Evolutionary conservation across 73 alveolate species (phyloP).

Genomic region (Paramecium tetraurelia): DNA sequence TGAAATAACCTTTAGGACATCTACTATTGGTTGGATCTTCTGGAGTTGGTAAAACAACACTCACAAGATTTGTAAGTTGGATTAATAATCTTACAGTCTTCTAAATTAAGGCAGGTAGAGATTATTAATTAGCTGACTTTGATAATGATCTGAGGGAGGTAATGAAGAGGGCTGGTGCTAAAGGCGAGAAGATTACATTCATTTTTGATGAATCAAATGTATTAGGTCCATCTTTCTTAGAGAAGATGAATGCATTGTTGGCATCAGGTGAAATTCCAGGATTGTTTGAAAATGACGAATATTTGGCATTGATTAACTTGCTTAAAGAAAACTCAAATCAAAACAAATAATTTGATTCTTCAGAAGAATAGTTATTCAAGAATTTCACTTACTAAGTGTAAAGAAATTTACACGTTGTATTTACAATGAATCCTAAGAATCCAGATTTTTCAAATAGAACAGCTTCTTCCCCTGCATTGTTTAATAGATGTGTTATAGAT

Average conservation of each 20-base stretch:
- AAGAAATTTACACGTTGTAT: conserved; percentile 98
- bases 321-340: conserved; percentile 82
- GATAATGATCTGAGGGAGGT: conserved; percentile 98
- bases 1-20: conserved; percentile 99
- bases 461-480: conserved; percentile 98
- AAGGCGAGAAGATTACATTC: conserved; percentile 94
- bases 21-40: conserved; percentile 95
- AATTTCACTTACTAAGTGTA: conserved; percentile 94
- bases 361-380: conserved; percentile 95
- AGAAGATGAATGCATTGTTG: conserved; percentile 99
- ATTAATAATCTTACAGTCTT: conserved; percentile 94
- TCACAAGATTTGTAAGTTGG: conserved; percentile 99
- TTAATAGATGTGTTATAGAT: conserved; percentile 98
- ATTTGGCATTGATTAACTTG: conserved; percentile 90
- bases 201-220: conserved; percentile 99
- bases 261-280: conserved; percentile 99
- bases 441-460: conserved; percentile 99
- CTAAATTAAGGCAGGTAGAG: conserved; percentile 99
- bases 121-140: conserved; percentile 95
- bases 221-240: conserved; percentile 98
- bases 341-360: conserved; percentile 87
- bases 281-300: conserved; percentile 99
- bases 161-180: conserved; percentile 96
- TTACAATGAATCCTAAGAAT: conserved; percentile 99
- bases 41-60: conserved; percentile 76